Evolutionary conservation across 768 basidiomycete species (phyloP).

Genomic region (Clitopilus hobsonii): DNA sequence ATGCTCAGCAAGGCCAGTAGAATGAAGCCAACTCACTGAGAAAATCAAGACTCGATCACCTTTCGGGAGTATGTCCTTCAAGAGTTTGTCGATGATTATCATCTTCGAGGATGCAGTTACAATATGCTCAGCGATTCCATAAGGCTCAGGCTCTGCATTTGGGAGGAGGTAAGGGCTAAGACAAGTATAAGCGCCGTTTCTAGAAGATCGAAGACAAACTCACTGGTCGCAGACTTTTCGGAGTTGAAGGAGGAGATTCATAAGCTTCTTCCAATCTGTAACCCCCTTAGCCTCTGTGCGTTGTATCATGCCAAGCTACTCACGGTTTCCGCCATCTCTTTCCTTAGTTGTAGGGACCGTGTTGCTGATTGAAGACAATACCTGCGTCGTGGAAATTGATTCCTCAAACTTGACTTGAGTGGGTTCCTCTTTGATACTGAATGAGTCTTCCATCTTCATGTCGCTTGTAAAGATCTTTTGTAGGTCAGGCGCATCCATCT

Average conservation of each 20-base stretch:
- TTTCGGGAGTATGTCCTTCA: constrained; percentile 50
- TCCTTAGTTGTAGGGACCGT: too few relatives aligned
- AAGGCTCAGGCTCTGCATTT: constrained; percentile 45
- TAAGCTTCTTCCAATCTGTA: constrained; percentile 54
- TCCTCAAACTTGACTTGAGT: too few relatives aligned
- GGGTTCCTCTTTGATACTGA: background rate
- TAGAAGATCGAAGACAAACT: constrained; percentile 10
- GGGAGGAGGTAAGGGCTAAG: constrained; percentile 50
- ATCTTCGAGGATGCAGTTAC: constrained; percentile 54
- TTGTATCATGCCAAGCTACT: too few relatives aligned
- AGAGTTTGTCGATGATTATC: constrained; percentile 54
- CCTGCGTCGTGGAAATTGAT: too few relatives aligned
- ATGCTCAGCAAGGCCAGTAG: background rate
- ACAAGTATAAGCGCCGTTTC: background rate
- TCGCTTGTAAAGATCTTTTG: constrained; percentile 39
- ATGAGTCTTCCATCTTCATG: constrained; percentile 8
- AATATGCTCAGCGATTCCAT: constrained; percentile 48
- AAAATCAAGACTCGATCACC: constrained; percentile 67
- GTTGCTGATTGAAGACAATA: too few relatives aligned
- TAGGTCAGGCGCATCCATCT: constrained; percentile 44
- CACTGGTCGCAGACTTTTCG: constrained; percentile 70
- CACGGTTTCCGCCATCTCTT: constrained; percentile 20
- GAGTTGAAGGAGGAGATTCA: constrained; percentile 70
- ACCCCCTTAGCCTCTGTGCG: too few relatives aligned
- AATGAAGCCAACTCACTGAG: constrained; percentile 35